phyloP scores from a whole-genome alignment of 192 early-diverging fungal species.

The Geranomyces michiganensis region DNA sequence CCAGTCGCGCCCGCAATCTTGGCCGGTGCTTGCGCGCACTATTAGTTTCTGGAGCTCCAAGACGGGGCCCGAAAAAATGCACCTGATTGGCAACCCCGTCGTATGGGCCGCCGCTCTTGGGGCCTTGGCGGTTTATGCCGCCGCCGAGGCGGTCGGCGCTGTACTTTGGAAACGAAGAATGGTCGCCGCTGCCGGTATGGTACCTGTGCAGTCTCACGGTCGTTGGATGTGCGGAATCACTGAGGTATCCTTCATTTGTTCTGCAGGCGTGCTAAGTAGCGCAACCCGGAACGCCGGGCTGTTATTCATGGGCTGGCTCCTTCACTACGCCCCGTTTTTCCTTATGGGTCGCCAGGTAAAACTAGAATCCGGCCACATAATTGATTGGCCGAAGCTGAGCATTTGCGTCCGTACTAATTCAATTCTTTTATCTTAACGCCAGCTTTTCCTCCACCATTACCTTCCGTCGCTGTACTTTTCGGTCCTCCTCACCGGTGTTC shows the following conservation, averaged over 20 bases:
- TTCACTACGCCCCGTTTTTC: constrained; percentile 90
- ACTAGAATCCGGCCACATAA: no score
- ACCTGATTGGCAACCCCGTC: constrained; percentile 60
- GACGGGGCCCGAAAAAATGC: constrained; percentile 40
- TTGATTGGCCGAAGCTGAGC: no score
- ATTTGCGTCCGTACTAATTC: no score
- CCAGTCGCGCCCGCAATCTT: constrained; percentile 52
- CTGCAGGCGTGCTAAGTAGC: background rate
- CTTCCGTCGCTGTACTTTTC: constrained; percentile 91
- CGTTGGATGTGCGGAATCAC: background rate
- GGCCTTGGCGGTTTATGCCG: constrained; percentile 33
- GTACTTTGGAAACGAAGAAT: constrained; percentile 40
- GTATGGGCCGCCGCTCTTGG: constrained; percentile 45
- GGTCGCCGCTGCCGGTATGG: background rate
- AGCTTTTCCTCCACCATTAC: constrained; percentile 92
- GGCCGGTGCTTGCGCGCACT: constrained; percentile 51
- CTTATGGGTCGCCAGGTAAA: constrained; percentile 79
- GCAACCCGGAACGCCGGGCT: constrained; percentile 47
- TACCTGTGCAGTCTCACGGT: background rate
- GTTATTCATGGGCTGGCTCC: constrained; percentile 73
- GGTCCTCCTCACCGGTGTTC: constrained; percentile 69
- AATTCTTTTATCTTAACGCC: no score
- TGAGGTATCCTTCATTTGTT: background rate
- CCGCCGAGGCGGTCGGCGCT: constrained; percentile 22
- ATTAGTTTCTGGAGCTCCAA: constrained; percentile 62